Base-by-base conservation (phyloP, 768 basidiomycete genomes). In the Amanita muscaria region DNA sequence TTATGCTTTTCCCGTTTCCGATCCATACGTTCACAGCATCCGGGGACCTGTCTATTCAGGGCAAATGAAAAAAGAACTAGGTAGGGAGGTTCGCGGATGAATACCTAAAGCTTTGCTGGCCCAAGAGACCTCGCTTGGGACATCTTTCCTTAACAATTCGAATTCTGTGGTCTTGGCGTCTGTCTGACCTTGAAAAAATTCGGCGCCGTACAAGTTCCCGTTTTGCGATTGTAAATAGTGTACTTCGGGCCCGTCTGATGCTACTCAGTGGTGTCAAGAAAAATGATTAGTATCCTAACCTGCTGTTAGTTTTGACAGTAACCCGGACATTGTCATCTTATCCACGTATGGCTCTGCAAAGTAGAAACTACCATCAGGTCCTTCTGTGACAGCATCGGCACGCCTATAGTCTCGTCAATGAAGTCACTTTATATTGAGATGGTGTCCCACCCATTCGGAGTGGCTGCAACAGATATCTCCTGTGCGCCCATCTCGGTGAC, bases 21-120 rank as follows among this genome's bases (percentile, higher is more conserved):
- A 96, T 87, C 91, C 92, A 97, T 15, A 97, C 56, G 57, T 96
- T 96, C 2, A 90, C 89, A 4, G 90, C 92, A 55, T 97, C 93
- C 0, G 92, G 88, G 14, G 65, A 52, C 51, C 64, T 69, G 29
- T 73, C 85, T 83, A 44, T 35, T 49, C 7, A 23, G 2, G 21
- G 11, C 31, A 33, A 14, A 18, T 34, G 16, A 16, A 46, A 25
- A 9, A 48, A 33, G 32, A 40, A 30, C 3, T 16, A n/a, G 6
- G 25, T 24, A 19, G 19, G 34, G 16, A 29, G 1, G 15, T 19
- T 30, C 25, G 35, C 5, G 25, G 14, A 9, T 39, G 62, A 72
- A 32, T 54, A 91, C 89, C 88, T 24, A 91, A 64, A 6, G 86
- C 88, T 51, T 84, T 79, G 34, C 71, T 78, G 55, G 85, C 86